Conservation (phyloP, 2,329 filamentous ascomycete species). For the Cadophora luteo-olivacea region DNA sequence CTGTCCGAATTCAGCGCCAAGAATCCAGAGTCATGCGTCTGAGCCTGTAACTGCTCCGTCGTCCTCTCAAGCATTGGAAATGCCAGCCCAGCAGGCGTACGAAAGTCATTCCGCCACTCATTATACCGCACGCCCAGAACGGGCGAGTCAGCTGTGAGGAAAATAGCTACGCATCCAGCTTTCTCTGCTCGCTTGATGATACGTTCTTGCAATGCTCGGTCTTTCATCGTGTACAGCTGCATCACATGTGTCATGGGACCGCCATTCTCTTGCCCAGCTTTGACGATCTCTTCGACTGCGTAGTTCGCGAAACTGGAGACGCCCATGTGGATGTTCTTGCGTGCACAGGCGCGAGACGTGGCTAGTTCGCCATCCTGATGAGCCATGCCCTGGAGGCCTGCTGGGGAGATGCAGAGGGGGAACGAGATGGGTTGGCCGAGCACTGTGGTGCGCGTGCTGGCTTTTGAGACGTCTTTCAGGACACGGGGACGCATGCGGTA, state of each 20-base stretch:
- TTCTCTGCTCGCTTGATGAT: conserved; percentile 35
- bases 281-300: conserved; percentile 50
- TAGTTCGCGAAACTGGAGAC: conserved; percentile 55
- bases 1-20: conserved; percentile 39
- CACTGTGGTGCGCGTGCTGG: conserved; percentile 51
- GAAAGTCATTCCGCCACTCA: conserved; percentile 49
- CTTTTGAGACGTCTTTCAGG: conserved; percentile 48
- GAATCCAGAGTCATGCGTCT: conserved; percentile 39
- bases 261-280: conserved; percentile 46
- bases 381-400: conserved; percentile 56
- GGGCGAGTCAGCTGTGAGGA: conserved; percentile 39
- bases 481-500: conserved; percentile 56
- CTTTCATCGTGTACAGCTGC: conserved; percentile 58
- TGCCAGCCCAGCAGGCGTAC: conserved; percentile 47
- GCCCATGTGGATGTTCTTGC: conserved; percentile 48
- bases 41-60: conserved; percentile 25
- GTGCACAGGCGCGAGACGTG: conserved; percentile 55
- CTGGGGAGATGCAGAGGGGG: conserved; percentile 52
- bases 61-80: conserved; percentile 36
- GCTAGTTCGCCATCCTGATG: conserved; percentile 59
- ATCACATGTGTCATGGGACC: conserved; percentile 53
- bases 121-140: conserved; percentile 31
- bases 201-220: conserved; percentile 47
- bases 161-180: conserved; percentile 37
- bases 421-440: conserved; percentile 50